Evolutionary conservation across 2,329 filamentous ascomycete genomes (phyloP), one percentile per base, ranked within the genome.

Genomic region (Fusarium tupiense): DNA sequence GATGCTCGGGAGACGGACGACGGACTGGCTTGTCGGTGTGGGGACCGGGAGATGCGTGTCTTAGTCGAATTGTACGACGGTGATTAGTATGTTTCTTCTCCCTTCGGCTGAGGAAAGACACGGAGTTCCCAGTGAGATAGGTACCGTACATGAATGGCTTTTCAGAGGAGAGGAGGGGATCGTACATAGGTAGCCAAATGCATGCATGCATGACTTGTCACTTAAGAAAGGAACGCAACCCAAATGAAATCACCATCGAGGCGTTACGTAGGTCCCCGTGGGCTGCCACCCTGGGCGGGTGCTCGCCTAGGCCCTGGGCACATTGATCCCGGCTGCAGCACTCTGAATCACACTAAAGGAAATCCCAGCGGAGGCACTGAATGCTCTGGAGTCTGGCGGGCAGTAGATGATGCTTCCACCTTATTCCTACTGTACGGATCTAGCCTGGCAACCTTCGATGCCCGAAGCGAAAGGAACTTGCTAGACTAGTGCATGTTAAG

Each of bases 221-320:
- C 24, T 38, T 38, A n/a, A 38, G 61, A 64, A 41, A 43, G 22
- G 61, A 66, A 35, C 57, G 22, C 33, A 60, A 37, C 35, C 37
- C n/a, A 29, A 37, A 35, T 38, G 46, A 70, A 54, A 53, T 56
- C 43, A 46, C 37, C 35, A 61, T 46, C 31, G 44, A 54, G 49
- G 66, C 62, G 70, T 71, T 73, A 71, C 71, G 66, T 73, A 71
- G 57, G 52, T 61, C 58, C 11, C 64, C 53, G 41, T 54, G 24
- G 59, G n/a, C 37, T 47, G 43, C 61, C 61, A 61, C 52, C 40
- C 43, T 50, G 67, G 54, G 44, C 38, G n/a, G 59, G 47, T 47
- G 53, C 44, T 46, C 37, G 31, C 24, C 44, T 26, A 49, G 26
- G 46, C 46, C 49, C 40, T 56, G 56, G 33, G 63, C 44, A 43